These are phyloP conservation scores for Rubia balearica DNA, from an alignment of 305 asterid species.

Conservation along the genomic window DNA sequence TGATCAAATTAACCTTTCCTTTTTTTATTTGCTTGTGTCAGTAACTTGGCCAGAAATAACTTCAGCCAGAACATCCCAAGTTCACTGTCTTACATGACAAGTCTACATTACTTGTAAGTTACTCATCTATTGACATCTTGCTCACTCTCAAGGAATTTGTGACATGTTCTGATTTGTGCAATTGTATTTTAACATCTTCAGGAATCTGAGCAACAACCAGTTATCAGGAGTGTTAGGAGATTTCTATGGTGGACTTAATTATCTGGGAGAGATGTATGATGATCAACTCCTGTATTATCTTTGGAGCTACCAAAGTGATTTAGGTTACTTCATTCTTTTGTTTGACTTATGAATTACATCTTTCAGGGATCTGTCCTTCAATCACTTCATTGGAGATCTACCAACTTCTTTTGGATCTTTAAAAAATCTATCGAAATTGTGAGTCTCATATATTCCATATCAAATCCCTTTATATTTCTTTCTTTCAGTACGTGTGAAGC, in stretches of 20 bases:
- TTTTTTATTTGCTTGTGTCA: conserved; percentile 24
- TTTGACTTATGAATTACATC: conserved; percentile 16
- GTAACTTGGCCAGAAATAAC: conserved; percentile 70
- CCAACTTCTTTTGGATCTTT: conserved; percentile 60
- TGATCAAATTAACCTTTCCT: neutral
- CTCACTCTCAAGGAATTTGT: conserved; percentile 13
- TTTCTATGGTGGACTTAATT: conserved; percentile 55
- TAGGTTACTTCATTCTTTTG: neutral
- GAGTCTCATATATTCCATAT: conserved; percentile 31
- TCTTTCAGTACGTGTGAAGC: conserved; percentile 6
- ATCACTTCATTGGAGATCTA: conserved; percentile 77
- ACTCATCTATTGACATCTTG: conserved; percentile 10
- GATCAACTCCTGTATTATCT: conserved; percentile 9
- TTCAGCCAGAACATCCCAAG: conserved; percentile 54
- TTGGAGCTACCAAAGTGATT: neutral
- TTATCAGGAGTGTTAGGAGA: conserved; percentile 67
- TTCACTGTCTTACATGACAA: conserved; percentile 51
- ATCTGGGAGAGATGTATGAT: conserved; percentile 53
- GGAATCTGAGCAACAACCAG: conserved; percentile 73
- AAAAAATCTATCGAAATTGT: conserved; percentile 59
- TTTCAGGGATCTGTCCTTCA: conserved; percentile 80
- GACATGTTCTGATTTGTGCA: conserved; percentile 14
- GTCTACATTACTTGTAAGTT: conserved; percentile 66
- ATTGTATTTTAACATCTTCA: conserved; percentile 23
- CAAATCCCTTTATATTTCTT: conserved; percentile 4